phyloP scores from a whole-genome alignment of 73 alveolate genomes.

The Paramecium octaurelia region DNA sequence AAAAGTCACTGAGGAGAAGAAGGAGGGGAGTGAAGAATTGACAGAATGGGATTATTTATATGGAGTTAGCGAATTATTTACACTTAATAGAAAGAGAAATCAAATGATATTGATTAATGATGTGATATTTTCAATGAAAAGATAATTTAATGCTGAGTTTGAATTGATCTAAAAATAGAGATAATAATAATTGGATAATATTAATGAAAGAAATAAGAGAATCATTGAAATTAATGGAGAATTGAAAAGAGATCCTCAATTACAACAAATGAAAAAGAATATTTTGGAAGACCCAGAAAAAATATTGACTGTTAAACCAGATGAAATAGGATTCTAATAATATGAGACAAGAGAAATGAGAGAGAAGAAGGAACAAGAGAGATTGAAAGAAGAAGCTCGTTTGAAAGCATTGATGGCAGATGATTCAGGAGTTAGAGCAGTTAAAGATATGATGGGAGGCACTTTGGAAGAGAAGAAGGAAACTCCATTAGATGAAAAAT shows the following conservation, averaged over 20 bases:
- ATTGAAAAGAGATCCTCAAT: slow-evolving; percentile 81
- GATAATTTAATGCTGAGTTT: slow-evolving; percentile 87
- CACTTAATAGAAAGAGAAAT: slow-evolving; percentile 88
- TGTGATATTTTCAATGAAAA: slow-evolving; percentile 79
- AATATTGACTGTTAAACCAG: slow-evolving; percentile 78
- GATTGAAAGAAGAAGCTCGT: slow-evolving; percentile 90
- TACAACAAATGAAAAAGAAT: slow-evolving; percentile 79
- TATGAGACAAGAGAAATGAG: slow-evolving; percentile 91
- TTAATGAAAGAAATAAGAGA: slow-evolving; percentile 86
- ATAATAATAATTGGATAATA: slow-evolving; percentile 81
- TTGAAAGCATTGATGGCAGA: slow-evolving; percentile 91
- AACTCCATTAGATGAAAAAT: slow-evolving; percentile 77
- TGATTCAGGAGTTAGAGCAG: slow-evolving; percentile 93
- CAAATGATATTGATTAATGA: slow-evolving; percentile 83
- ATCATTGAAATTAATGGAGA: slow-evolving; percentile 87
- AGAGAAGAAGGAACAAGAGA: slow-evolving; percentile 84
- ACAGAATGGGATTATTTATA: slow-evolving; percentile 80
- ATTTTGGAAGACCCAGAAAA: slow-evolving; percentile 86
- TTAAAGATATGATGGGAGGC: slow-evolving; percentile 95
- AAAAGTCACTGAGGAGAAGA: slow-evolving; percentile 51
- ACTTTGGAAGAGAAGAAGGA: slow-evolving; percentile 90
- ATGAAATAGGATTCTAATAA: slow-evolving; percentile 83
- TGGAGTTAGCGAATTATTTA: slow-evolving; percentile 87
- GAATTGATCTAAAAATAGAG: slow-evolving; percentile 75
- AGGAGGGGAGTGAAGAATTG: slow-evolving; percentile 66